Evolutionary conservation across 257 asterid genomes (phyloP).

Genomic region (Nicotiana obtusifolia): DNA sequence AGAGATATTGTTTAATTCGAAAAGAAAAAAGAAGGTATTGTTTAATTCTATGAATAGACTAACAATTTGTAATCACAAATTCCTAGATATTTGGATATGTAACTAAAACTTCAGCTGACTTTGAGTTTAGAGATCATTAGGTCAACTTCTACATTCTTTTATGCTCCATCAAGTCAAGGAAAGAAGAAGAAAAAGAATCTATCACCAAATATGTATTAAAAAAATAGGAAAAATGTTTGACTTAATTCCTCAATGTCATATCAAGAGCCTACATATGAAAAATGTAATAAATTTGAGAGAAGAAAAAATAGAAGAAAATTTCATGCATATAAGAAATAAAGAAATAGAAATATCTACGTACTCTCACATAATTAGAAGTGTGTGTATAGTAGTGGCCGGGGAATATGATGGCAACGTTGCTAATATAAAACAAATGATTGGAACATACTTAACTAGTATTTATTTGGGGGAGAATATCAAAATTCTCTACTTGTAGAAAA

Average conservation of each 20-base stretch:
- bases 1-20: background rate
- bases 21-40: background rate
- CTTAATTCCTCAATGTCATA: background rate
- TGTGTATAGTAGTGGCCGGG: background rate
- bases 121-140: background rate
- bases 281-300: background rate
- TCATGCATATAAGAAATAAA: background rate
- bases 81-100: constrained; percentile 1
- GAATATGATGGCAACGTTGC: background rate
- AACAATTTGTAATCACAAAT: background rate
- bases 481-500: background rate
- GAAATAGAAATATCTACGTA: background rate
- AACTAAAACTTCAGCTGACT: background rate
- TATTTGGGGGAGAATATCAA: background rate
- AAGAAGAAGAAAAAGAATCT: background rate
- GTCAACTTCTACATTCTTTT: background rate
- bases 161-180: background rate
- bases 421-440: background rate
- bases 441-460: background rate
- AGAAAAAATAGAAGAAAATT: background rate
- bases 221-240: background rate
- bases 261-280: background rate
- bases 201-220: background rate
- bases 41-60: background rate
- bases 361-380: background rate